Evolutionary conservation across 768 basidiomycete species (phyloP).

Genomic region (Tremella yokohamensis): DNA sequence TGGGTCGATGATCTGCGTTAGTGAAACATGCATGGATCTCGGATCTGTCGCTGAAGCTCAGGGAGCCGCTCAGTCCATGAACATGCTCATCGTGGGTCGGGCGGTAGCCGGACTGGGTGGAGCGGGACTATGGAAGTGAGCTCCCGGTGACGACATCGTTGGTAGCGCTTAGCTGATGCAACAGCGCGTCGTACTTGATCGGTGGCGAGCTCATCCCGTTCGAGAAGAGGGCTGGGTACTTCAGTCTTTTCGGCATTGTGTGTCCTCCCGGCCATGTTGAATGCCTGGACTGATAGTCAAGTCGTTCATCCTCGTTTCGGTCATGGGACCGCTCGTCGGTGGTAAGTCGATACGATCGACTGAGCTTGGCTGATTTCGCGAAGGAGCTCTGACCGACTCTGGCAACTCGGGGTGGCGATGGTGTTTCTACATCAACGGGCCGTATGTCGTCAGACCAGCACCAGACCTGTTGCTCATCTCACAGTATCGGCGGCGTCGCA

Average conservation of each 20-base stretch:
- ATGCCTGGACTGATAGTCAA: background rate
- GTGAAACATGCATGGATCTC: slow-evolving; percentile 6
- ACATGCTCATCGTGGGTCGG: slow-evolving; percentile 33
- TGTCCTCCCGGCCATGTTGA: background rate
- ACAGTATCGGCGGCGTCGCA: slow-evolving; percentile 24
- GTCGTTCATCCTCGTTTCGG: slow-evolving; percentile 27
- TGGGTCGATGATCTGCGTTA: slow-evolving; percentile 30
- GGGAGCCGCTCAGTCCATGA: slow-evolving; percentile 21
- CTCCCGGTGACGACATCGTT: background rate
- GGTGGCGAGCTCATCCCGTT: slow-evolving; percentile 29
- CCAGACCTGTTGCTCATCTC: background rate
- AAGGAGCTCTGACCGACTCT: slow-evolving; percentile 24
- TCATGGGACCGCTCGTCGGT: slow-evolving; percentile 31
- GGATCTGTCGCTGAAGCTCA: background rate
- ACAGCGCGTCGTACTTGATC: slow-evolving; percentile 27
- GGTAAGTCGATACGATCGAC: slow-evolving; percentile 1
- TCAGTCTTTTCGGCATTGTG: slow-evolving; percentile 27
- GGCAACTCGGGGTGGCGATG: slow-evolving; percentile 23
- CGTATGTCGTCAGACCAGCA: slow-evolving; percentile 5
- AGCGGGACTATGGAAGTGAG: slow-evolving; percentile 30
- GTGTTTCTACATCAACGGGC: slow-evolving; percentile 30
- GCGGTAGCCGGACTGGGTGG: slow-evolving; percentile 32
- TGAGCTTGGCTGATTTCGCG: background rate
- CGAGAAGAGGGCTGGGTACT: slow-evolving; percentile 28
- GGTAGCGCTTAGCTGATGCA: background rate